Evolutionary conservation across 495 filamentous ascomycete species (phyloP), one percentile per base, ranked within the genome.

Genomic region (Tuber microsphaerosporum): DNA sequence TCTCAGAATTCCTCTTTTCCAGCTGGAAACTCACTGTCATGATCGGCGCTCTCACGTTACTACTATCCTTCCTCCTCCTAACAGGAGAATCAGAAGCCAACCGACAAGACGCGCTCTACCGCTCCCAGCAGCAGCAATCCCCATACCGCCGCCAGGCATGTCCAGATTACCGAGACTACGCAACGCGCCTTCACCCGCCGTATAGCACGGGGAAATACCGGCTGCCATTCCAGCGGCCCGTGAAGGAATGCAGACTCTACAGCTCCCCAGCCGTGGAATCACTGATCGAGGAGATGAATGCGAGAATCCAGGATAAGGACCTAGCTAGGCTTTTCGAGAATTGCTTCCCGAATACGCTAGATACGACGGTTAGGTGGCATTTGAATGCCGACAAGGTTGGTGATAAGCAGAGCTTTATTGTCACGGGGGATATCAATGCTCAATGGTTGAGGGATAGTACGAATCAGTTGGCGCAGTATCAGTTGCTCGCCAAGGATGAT

Each of bases 391-490:
- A 76, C 48, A 78, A 76, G 6, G 84, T 81, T 22, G 83, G 84
- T 31, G 84, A 85, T 46, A 84, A 84, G 44, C 94, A 98, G 83
- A 93, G 90, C 48, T 99, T 99, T 84, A 92, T 99, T 76, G 96
- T 99, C 70, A 99, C 95, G 0, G 94, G 94, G n/a, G 95, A 99
- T 81, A 99, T 99, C 83, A 91, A 97, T 81, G 95, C 95, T 9
- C 95, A 98, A 85, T 99, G 95, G 95, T 85, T 99, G 68, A 91
- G 95, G 71, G 95, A 99, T 84, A 97, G 94, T 65, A 97, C 96
- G 16, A 98, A 98, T 84, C 95, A 99, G 83, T 84, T 99, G 22
- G 88, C 89, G 7, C 93, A 94, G 69, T 99, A 99, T 81, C 95
- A 97, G 80, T 82, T 86, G 1, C 86, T 99, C 31, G 93, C 94